Conservation (phyloP, 768 basidiomycete species). For the Lentinula lateritia region DNA sequence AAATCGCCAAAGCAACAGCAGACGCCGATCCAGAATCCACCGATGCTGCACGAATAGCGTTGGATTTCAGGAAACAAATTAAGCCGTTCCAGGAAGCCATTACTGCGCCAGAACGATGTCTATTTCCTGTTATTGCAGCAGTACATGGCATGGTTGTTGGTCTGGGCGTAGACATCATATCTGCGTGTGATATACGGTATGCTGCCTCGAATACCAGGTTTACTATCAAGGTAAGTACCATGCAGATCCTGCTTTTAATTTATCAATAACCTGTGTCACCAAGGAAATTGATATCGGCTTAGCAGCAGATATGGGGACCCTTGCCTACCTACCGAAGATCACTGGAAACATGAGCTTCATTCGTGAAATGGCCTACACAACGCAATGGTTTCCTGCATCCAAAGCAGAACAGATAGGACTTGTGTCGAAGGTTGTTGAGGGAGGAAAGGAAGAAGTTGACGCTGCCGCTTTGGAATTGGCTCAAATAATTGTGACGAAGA, state of each 20-base stretch:
- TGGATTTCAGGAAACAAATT: conserved; percentile 43
- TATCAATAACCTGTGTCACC: neutral
- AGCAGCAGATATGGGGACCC: conserved; percentile 83
- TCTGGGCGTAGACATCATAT: conserved; percentile 72
- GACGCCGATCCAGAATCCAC: conserved; percentile 14
- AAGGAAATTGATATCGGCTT: conserved; percentile 86
- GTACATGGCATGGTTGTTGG: conserved; percentile 73
- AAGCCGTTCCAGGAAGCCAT: conserved; percentile 67
- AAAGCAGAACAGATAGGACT: conserved; percentile 72
- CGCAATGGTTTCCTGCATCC: conserved; percentile 55
- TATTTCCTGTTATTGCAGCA: conserved; percentile 80
- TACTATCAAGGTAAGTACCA: conserved; percentile 58
- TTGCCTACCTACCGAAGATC: conserved; percentile 72
- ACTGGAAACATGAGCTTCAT: conserved; percentile 68
- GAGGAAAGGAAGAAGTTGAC: conserved; percentile 62
- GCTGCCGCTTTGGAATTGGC: conserved; percentile 62
- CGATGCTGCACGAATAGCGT: conserved; percentile 51
- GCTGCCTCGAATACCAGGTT: conserved; percentile 59
- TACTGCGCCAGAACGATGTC: conserved; percentile 57
- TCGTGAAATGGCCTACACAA: conserved; percentile 74
- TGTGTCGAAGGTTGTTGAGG: conserved; percentile 64
- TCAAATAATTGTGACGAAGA: conserved; percentile 61
- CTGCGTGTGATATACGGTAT: conserved; percentile 74
- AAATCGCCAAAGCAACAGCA: conserved; percentile 16
- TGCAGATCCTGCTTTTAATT: too few species aligned